Conservation (phyloP, 768 basidiomycete genomes). For the Suillus clintonianus region DNA sequence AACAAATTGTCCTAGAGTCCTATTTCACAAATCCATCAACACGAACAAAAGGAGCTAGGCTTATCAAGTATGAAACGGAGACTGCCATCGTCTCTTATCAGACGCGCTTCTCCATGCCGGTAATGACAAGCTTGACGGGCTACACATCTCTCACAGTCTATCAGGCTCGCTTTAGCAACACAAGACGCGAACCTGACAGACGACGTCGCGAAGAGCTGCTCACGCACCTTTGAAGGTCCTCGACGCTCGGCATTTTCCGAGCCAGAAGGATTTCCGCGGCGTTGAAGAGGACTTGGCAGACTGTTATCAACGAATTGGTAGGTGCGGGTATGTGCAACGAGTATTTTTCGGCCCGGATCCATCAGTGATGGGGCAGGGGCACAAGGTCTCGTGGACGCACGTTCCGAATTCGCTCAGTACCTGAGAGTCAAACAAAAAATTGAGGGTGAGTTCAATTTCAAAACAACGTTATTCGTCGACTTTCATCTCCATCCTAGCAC, state of each 20-base stretch:
- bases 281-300: background rate
- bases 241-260: background rate
- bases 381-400: background rate
- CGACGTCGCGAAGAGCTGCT: background rate
- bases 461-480: background rate
- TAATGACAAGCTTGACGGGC: background rate
- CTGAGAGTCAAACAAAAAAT: background rate
- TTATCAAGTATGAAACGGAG: background rate
- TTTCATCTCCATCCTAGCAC: background rate
- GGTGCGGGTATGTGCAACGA: background rate
- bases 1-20: background rate
- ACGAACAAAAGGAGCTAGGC: background rate
- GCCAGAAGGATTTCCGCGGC: background rate
- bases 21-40: background rate
- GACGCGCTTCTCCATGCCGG: background rate
- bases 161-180: no score
- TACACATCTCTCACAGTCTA: background rate
- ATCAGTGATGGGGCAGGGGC: no score
- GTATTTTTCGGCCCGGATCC: no score
- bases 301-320: background rate
- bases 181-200: background rate
- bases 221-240: background rate
- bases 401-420: background rate
- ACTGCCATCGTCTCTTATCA: background rate
- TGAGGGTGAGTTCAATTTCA: background rate